Evolutionary conservation across 1,284 basidiomycete species (phyloP).

Genomic region (Rhodotorula sp.): DNA sequence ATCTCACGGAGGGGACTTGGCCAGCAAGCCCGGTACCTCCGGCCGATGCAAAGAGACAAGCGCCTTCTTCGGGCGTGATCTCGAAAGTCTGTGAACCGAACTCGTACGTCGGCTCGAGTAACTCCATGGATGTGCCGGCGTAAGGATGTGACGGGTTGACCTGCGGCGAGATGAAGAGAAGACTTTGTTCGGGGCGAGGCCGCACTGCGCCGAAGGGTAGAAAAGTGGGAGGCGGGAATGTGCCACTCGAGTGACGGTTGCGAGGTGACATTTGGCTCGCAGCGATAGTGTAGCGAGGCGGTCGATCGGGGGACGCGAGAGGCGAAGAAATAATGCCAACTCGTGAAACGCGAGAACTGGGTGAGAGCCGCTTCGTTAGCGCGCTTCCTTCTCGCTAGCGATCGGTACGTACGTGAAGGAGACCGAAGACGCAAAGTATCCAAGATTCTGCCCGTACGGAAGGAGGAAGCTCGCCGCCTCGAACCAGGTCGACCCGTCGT

Average conservation of each 20-base stretch:
- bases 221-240: background rate
- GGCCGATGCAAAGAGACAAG: background rate
- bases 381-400: too few species aligned
- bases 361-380: background rate
- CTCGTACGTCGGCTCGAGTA: slow-evolving; percentile 20
- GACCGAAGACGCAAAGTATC: slow-evolving; percentile 28
- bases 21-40: too few species aligned
- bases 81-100: slow-evolving; percentile 12
- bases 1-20: background rate
- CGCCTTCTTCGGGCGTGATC: slow-evolving; percentile 6
- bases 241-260: slow-evolving; percentile 12
- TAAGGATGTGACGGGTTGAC: slow-evolving; percentile 27
- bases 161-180: slow-evolving; percentile 17
- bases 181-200: slow-evolving; percentile 11
- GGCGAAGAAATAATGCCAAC: slow-evolving; percentile 10
- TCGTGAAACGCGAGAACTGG: slow-evolving; percentile 34
- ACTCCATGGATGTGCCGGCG: slow-evolving; percentile 26
- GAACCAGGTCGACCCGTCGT: slow-evolving; percentile 8
- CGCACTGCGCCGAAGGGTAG: slow-evolving; percentile 15
- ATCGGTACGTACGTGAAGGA: slow-evolving; percentile 27
- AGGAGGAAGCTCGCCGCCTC: slow-evolving; percentile 25
- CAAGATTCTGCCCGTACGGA: slow-evolving; percentile 12
- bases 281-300: slow-evolving; percentile 8
- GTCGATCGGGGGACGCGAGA: background rate
- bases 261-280: slow-evolving; percentile 18